Evolutionary conservation across 23 red algal species (phyloP).

Genomic region (Pyropia haitanensis): DNA sequence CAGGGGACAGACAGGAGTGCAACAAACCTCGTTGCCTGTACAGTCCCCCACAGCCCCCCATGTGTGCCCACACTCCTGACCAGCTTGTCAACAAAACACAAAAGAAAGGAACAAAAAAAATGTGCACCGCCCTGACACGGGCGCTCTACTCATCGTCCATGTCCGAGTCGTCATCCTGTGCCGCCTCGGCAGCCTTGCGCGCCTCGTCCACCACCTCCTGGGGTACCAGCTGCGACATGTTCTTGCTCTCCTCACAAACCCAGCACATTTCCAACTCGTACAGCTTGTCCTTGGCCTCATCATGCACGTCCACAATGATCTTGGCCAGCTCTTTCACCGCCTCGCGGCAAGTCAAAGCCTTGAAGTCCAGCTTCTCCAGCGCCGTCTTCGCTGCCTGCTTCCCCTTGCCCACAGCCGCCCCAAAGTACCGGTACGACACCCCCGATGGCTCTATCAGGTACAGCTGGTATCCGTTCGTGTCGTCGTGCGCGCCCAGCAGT

Average conservation of each 20-base stretch:
- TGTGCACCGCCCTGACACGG: no score
- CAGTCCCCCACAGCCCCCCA: no score
- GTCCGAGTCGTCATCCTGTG: conserved; percentile 42
- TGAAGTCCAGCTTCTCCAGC: conserved; percentile 81
- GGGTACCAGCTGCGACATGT: conserved; percentile 27
- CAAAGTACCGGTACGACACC: conserved; percentile 70
- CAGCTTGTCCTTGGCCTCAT: conserved; percentile 91
- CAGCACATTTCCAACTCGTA: conserved; percentile 98
- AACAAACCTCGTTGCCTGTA: no score
- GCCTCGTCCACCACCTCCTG: conserved; percentile 48
- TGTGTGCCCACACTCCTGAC: no score
- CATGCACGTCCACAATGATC: conserved; percentile 69
- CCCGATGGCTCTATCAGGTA: conserved; percentile 94
- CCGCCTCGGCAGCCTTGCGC: conserved; percentile 42
- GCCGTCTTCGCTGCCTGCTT: conserved; percentile 73
- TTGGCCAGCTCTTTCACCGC: conserved; percentile 75
- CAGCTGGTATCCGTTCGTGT: conserved; percentile 43
- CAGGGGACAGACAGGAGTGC: no score
- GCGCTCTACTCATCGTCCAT: conserved; percentile 20
- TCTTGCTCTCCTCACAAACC: conserved; percentile 37
- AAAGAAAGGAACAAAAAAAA: no score
- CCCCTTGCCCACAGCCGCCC: conserved; percentile 82
- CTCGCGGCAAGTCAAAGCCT: conserved; percentile 44
- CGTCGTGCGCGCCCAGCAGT: conserved; percentile 53
- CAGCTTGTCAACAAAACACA: no score